Evolutionary conservation across 2,329 filamentous ascomycete genomes (phyloP).

Genomic region (Aspergillus sergii): DNA sequence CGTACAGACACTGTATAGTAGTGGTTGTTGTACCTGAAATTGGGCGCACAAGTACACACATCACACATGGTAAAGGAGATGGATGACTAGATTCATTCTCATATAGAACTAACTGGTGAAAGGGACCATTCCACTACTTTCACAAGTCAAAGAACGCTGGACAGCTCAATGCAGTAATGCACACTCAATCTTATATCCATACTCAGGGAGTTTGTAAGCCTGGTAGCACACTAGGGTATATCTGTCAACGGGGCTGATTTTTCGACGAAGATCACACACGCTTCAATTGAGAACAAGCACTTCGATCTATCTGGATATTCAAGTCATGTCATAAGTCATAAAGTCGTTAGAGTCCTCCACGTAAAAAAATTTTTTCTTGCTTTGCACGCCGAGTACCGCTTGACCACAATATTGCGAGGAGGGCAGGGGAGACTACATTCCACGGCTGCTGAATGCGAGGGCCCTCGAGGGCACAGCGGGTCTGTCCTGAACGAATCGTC

Average conservation of each 20-base stretch:
- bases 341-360: slow-evolving; percentile 21
- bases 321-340: slow-evolving; percentile 31
- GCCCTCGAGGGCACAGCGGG: slow-evolving; percentile 26
- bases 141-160: slow-evolving; percentile 11
- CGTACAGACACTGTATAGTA: background rate
- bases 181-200: slow-evolving; percentile 12
- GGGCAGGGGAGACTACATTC: background rate
- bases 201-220: slow-evolving; percentile 6
- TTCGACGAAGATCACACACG: slow-evolving; percentile 5
- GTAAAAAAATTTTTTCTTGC: background rate
- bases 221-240: slow-evolving; percentile 11
- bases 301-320: slow-evolving; percentile 27
- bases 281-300: slow-evolving; percentile 11
- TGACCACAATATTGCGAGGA: background rate
- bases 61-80: background rate
- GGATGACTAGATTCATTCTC: slow-evolving; percentile 1
- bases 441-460: slow-evolving; percentile 22
- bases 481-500: slow-evolving; percentile 24
- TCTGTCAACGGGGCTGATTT: background rate
- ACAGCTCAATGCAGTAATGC: slow-evolving; percentile 10
- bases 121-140: background rate
- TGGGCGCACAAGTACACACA: background rate
- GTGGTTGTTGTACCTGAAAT: background rate
- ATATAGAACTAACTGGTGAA: slow-evolving; percentile 6
- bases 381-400: background rate